phyloP scores from a whole-genome alignment of 2,329 filamentous ascomycete genomes.

The Alternaria brassicae region DNA sequence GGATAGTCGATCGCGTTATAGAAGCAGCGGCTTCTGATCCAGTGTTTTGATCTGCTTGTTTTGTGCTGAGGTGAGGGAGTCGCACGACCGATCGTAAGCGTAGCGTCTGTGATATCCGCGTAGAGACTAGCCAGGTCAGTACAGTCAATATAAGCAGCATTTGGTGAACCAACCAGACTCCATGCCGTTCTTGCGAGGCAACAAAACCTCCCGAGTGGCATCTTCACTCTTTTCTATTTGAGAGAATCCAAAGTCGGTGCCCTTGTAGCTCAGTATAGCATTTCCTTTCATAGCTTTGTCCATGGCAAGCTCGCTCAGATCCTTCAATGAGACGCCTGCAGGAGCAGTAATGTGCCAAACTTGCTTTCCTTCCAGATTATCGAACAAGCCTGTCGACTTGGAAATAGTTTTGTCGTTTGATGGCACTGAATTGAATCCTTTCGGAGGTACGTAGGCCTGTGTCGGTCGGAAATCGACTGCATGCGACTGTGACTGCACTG shows the following conservation, averaged over 20 bases:
- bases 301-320: conserved; percentile 70
- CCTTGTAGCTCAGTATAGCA: conserved; percentile 67
- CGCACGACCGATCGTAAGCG: conserved; percentile 70
- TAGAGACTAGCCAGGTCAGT: conserved; percentile 31
- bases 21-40: conserved; percentile 52
- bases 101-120: conserved; percentile 64
- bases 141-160: neutral
- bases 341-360: conserved; percentile 83
- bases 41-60: conserved; percentile 51
- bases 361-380: conserved; percentile 71
- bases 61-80: conserved; percentile 55
- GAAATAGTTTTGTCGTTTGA: conserved; percentile 53
- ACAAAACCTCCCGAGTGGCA: conserved; percentile 65
- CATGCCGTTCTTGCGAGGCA: conserved; percentile 66
- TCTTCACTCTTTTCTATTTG: conserved; percentile 60
- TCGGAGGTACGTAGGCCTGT: conserved; percentile 46
- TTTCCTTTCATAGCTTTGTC: conserved; percentile 62
- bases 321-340: conserved; percentile 70
- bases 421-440: conserved; percentile 59
- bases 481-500: conserved; percentile 30
- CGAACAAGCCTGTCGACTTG: conserved; percentile 59
- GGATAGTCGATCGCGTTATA: conserved; percentile 58
- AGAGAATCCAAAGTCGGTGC: conserved; percentile 67
- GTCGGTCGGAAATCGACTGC: conserved; percentile 47
- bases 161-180: conserved; percentile 57